Evolutionary conservation across 2,329 filamentous ascomycete species (phyloP), one percentile per base, ranked within the genome.

Genomic region (Cercospora janseana): DNA sequence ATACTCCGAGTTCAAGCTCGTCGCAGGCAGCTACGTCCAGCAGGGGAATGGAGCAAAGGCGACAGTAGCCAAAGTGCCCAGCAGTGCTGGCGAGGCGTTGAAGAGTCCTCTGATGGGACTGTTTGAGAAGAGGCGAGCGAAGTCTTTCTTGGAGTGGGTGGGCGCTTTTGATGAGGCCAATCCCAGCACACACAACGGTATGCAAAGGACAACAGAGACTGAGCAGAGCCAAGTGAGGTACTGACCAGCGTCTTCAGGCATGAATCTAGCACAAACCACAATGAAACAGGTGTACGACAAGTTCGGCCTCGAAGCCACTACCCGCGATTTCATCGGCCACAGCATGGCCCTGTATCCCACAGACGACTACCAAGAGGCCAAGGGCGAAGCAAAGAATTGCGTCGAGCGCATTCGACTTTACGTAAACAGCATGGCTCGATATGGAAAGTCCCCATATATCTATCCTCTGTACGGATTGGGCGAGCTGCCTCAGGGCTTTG

Each of bases 201-300:
- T 29, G 58, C 16, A 31, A n/a, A n/a, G n/a, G n/a, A n/a, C n/a
- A n/a, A n/a, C n/a, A 31, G 28, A 2, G 18, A 24, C 41, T 15
- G 3, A 45, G 31, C 3, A 24, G 24, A 42, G 21, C 26, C 7
- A 44, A 41, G 12, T 31, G 3, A 4, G 5, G 26, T n/a, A 15
- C 61, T 62, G 44, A 63, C 43, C 24, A 16, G 15, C 32, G n/a
- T n/a, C 13, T 9, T 6, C 38, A 74, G 92, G 91, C 54, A 80
- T 97, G 60, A 84, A 93, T 72, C 77, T 98, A 57, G 78, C 79
- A 66, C 79, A 74, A 54, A 85, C 80, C 75, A 92, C 88, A 52
- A 95, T 97, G 91, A 94, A 89, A 79, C 92, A 96, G n/a, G 87
- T 98, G 28, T 98, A 94, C 68, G 91, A 97, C 76, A 96, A 97